Base-by-base conservation (phyloP, 345 rosid genomes). In the Bruguiera gymnorhiza region DNA sequence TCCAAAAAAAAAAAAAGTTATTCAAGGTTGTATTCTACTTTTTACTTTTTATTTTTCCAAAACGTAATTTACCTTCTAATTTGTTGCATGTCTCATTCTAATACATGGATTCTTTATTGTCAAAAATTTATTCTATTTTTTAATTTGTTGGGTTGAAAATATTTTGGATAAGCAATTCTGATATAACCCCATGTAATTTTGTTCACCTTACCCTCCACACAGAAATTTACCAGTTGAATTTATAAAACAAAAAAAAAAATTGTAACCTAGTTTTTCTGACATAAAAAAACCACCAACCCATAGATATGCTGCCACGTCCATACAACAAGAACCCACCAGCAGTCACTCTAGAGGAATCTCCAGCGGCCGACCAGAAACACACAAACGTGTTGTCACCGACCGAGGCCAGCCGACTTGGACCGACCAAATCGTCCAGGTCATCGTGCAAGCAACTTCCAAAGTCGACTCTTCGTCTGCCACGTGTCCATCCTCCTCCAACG, bases 341-440 rank as follows among this genome's bases (percentile, higher is more conserved):
- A 8, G 65, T 58, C 65, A 59, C 65, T 46, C 6, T 46, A 57
- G 7, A 43, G 20, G 58, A 30, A 48, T 57, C 24, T 18, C 53
- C 4, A 19, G 23, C 67, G 11, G 43, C 36, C 23, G 23, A 7
- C 9, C 9, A 1, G 10, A 8, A 34, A 18, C 34, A 4, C 46
- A 9, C 50, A 58, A 63, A 51, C 78, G 74, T 63, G 73, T 75
- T 51, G 59, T 39, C 63, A 65, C 78, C 55, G 74, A 65, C 78
- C 55, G 74, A 74, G 31, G 58, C n/a, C 69, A 67, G 69, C 70
- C 73, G 73, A 60, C 79, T 75, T 51, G 34, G 70, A 66, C 79
- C 79, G 75, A 66, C 75, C 72, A 76, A 20, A 23, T 54, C 18
- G 31, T 21, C 79, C 69, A 62, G 65, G 60, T 61, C 72, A 62